Evolutionary conservation across 2,329 filamentous ascomycete genomes (phyloP).

Genomic region (Davidsoniella australis): DNA sequence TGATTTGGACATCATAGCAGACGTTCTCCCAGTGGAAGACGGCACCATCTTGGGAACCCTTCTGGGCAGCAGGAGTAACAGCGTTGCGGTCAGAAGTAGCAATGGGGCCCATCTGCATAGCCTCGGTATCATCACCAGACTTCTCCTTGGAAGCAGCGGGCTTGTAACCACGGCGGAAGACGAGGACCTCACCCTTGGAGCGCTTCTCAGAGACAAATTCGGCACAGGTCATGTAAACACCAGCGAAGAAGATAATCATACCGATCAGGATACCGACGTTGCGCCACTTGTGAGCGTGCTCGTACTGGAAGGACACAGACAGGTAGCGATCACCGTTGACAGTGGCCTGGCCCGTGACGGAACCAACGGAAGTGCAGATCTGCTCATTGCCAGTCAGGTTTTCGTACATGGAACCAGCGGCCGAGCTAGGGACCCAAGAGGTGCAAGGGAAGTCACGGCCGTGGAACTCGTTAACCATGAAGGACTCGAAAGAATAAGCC

Average conservation of each 20-base stretch:
- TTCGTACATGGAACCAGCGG: slow-evolving; percentile 21
- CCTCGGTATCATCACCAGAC: slow-evolving; percentile 44
- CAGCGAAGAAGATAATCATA: slow-evolving; percentile 45
- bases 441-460: slow-evolving; percentile 39
- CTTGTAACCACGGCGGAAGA: slow-evolving; percentile 55
- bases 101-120: slow-evolving; percentile 31
- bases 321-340: slow-evolving; percentile 45
- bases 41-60: slow-evolving; percentile 32
- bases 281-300: slow-evolving; percentile 44
- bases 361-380: slow-evolving; percentile 43
- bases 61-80: slow-evolving; percentile 14
- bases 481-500: slow-evolving; percentile 61
- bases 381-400: slow-evolving; percentile 23
- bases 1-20: slow-evolving; percentile 63
- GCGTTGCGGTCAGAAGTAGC: slow-evolving; percentile 27
- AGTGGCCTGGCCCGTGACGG: slow-evolving; percentile 30
- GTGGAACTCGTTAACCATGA: slow-evolving; percentile 65
- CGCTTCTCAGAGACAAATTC: slow-evolving; percentile 50
- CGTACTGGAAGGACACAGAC: slow-evolving; percentile 37
- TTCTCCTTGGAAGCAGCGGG: slow-evolving; percentile 40
- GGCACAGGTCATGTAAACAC: slow-evolving; percentile 44
- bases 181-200: slow-evolving; percentile 60
- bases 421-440: slow-evolving; percentile 26
- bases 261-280: slow-evolving; percentile 54
- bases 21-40: slow-evolving; percentile 79